These are phyloP conservation scores for Delitschia confertaspora DNA, from an alignment of 495 filamentous ascomycete species.

Conservation along the genomic window DNA sequence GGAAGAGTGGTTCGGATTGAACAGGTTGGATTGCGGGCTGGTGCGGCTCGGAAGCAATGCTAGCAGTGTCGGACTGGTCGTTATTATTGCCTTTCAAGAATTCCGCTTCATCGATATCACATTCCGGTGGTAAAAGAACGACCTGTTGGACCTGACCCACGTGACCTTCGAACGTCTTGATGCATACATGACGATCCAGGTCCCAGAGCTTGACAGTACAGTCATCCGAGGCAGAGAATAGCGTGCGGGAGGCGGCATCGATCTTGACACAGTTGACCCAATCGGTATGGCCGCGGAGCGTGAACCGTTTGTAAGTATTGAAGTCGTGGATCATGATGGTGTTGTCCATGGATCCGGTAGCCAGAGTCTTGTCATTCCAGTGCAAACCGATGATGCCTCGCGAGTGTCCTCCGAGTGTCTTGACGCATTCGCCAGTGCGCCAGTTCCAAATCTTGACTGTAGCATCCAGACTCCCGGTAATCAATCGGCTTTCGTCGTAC, in stretches of 20 bases:
- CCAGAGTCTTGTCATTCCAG: constrained; percentile 73
- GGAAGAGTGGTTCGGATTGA: constrained; percentile 37
- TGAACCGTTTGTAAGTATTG: constrained; percentile 65
- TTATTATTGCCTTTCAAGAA: constrained; percentile 34
- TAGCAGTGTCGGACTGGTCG: constrained; percentile 19
- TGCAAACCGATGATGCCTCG: constrained; percentile 78
- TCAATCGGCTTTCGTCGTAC: constrained; percentile 80
- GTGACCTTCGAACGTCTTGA: constrained; percentile 75
- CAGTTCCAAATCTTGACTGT: constrained; percentile 94
- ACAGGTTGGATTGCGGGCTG: not conserved
- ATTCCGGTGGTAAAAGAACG: constrained; percentile 68
- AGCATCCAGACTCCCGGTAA: constrained; percentile 71
- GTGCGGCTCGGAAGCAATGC: constrained; percentile 10
- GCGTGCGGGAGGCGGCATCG: constrained; percentile 67
- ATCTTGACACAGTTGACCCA: constrained; percentile 92
- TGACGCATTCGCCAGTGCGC: constrained; percentile 81
- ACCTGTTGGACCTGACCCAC: constrained; percentile 94
- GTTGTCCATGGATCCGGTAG: constrained; percentile 78
- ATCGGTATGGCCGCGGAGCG: constrained; percentile 75
- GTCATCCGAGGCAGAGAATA: constrained; percentile 91
- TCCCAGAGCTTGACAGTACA: constrained; percentile 90
- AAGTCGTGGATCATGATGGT: constrained; percentile 95
- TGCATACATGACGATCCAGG: constrained; percentile 67
- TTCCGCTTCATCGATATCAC: constrained; percentile 70
- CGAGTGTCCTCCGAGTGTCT: constrained; percentile 68